Percentiles rank a stretch among this genome's conserved stretches.
phyloP scores from a whole-genome alignment of 305 asterid genomes.

The Solanum chacoense region DNA sequence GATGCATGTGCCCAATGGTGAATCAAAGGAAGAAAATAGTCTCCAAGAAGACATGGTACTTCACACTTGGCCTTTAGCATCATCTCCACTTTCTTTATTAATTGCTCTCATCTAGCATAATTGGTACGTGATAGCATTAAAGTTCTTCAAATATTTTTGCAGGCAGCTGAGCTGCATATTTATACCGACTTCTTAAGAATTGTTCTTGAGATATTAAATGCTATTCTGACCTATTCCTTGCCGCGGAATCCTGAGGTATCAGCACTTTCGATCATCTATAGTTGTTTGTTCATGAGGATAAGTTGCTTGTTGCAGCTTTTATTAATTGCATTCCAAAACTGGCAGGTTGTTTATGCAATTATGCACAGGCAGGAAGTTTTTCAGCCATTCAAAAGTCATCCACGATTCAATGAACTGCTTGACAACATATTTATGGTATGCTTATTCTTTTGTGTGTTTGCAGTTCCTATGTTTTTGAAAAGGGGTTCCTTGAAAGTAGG shows the following conservation, averaged over 20 bases:
- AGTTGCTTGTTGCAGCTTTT: neutral
- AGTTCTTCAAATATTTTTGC: constrained; percentile 14
- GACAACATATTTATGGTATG: constrained; percentile 82
- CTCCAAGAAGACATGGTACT: constrained; percentile 67
- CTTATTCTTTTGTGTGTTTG: neutral
- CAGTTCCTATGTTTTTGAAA: neutral
- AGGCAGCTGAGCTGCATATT: constrained; percentile 80
- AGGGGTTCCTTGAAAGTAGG: neutral
- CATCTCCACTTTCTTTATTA: neutral
- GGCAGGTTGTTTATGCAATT: constrained; percentile 91
- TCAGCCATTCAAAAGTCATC: constrained; percentile 91
- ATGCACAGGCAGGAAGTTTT: constrained; percentile 98
- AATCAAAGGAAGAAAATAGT: constrained; percentile 50
- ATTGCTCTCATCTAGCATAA: neutral
- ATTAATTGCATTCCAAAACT: constrained; percentile 12
- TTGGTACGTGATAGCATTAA: neutral
- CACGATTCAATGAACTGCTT: constrained; percentile 86
- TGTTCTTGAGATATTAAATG: constrained; percentile 83
- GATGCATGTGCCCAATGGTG: constrained; percentile 51
- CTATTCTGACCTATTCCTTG: constrained; percentile 70
- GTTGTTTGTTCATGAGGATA: neutral
- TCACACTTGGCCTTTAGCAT: neutral
- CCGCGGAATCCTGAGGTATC: constrained; percentile 95
- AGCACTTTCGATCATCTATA: constrained; percentile 1
- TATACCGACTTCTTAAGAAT: constrained; percentile 85